Percentiles rank a stretch among this genome's conserved stretches.
Evolutionary conservation across 495 filamentous ascomycete species (phyloP).

Genomic region (Xylaria telfairii): DNA sequence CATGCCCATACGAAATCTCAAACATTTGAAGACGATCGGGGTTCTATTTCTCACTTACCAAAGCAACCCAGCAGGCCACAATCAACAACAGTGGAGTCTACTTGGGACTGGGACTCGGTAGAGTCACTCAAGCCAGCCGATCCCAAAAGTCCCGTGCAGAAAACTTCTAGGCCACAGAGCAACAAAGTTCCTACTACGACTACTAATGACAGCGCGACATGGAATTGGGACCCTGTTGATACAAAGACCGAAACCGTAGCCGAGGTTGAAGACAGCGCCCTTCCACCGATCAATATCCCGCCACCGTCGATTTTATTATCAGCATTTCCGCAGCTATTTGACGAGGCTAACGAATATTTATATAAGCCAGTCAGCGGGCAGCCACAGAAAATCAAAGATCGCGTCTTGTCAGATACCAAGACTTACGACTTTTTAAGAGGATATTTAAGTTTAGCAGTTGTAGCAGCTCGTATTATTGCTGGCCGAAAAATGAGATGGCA

Average conservation of each 20-base stretch:
- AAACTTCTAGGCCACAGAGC: neutral
- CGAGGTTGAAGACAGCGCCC: slow-evolving; percentile 36
- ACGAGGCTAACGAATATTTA: slow-evolving; percentile 57
- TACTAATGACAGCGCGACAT: slow-evolving; percentile 28
- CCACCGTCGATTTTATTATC: slow-evolving; percentile 84
- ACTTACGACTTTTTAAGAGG: slow-evolving; percentile 60
- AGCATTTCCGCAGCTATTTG: slow-evolving; percentile 71
- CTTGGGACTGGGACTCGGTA: slow-evolving; percentile 53
- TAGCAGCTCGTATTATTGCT: slow-evolving; percentile 80
- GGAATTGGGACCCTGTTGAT: slow-evolving; percentile 39
- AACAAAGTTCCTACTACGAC: slow-evolving; percentile 10
- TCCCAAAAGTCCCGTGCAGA: neutral
- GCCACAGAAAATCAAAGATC: slow-evolving; percentile 58
- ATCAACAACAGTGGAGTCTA: slow-evolving; percentile 28
- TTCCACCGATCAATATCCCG: slow-evolving; percentile 85
- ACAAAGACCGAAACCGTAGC: slow-evolving; percentile 27
- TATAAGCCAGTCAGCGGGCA: slow-evolving; percentile 62
- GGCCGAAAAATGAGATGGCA: slow-evolving; percentile 90
- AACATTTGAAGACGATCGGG: slow-evolving; percentile 57
- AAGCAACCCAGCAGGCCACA: slow-evolving; percentile 30
- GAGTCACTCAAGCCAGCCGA: slow-evolving; percentile 28
- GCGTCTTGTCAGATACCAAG: slow-evolving; percentile 60
- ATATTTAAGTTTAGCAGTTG: slow-evolving; percentile 64
- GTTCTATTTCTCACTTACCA: slow-evolving; percentile 60
- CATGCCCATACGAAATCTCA: slow-evolving; percentile 19